These are phyloP conservation scores for Lichtheimia hyalospora DNA, from an alignment of 371 early-diverging fungal species.

Conservation along the genomic window DNA sequence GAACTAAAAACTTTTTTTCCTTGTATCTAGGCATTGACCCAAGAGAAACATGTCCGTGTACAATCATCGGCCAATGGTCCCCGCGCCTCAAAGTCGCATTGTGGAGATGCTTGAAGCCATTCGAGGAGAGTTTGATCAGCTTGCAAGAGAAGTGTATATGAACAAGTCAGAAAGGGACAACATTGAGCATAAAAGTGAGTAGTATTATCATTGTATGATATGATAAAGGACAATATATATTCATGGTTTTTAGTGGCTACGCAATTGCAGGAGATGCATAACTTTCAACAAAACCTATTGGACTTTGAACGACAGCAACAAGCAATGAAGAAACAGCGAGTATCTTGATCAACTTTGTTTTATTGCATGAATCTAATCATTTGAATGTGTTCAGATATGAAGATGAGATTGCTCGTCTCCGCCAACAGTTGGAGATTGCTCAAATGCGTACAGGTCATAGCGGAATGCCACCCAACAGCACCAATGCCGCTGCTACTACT, in stretches of 20 bases:
- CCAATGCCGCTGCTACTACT: not conserved
- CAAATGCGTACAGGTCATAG: slow-evolving; percentile 32
- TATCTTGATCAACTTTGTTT: not conserved
- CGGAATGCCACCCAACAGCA: slow-evolving; percentile 17
- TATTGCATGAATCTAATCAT: not conserved
- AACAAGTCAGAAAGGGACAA: slow-evolving; percentile 86
- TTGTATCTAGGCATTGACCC: no score
- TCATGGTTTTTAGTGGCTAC: slow-evolving; percentile 47
- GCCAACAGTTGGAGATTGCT: slow-evolving; percentile 43
- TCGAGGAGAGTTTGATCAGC: slow-evolving; percentile 79
- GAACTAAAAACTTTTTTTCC: no score
- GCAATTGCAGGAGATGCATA: slow-evolving; percentile 80
- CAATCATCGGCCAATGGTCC: slow-evolving; percentile 88
- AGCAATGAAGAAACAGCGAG: slow-evolving; percentile 72
- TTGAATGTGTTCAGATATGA: slow-evolving; percentile 33
- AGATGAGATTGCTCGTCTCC: slow-evolving; percentile 49
- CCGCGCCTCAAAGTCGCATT: slow-evolving; percentile 69
- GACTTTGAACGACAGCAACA: slow-evolving; percentile 84
- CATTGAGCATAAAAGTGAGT: slow-evolving; percentile 85
- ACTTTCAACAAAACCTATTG: slow-evolving; percentile 76
- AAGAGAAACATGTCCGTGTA: slow-evolving; percentile 58
- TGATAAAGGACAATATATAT: not conserved
- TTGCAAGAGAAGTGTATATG: slow-evolving; percentile 76
- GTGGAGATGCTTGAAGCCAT: slow-evolving; percentile 86
- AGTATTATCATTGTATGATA: no score